Base-by-base conservation (phyloP, 352 stramenopile species). In the Heterotrichella gracilis region DNA sequence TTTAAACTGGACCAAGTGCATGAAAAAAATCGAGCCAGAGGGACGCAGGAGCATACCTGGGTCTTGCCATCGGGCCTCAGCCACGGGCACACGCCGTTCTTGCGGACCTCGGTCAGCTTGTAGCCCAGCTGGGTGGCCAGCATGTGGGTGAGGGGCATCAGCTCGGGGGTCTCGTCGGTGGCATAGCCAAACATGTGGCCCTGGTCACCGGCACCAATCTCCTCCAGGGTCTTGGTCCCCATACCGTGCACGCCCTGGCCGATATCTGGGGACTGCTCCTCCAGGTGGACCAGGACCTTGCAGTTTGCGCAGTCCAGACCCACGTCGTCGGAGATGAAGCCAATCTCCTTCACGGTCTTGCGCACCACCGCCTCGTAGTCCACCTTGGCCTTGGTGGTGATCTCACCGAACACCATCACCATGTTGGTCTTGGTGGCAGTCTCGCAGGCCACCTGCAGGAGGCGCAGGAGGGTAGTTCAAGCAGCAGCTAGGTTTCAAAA, bases 341-440 rank as follows among this genome's bases (percentile, higher is more conserved):
- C 93, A 70, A 97, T 97, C 75, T 95, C 85, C 79, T 95, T 95
- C 78, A 98, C 90, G 3, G 90, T 92, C 75, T 96, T 89, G 69
- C 93, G 90, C 73, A 99, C 71, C 42, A 88, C 82, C 79, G 95
- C 89, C 79, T 98, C 92, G 82, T 96, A 97, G 80, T 98, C 96
- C 53, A 99, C 89, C 42, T 89, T 94, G 69, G 90, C 89, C 74
- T 90, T 92, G 69, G 91, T 97, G 72, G 88, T 96, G 78, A 99
- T 99, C 82, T 99, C 92, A 71, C 92, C 92, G 76, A 99, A 96
- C 75, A 98, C 95, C 89, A 99, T 98, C 72, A 98, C 89, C 84
- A 98, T 96, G 76, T 89, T 90, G 0, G 90, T 97, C 83, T 99
- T 99, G 74, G 86, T 90, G 79, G 88, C 95, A 24, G 90, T 97